phyloP scores from a whole-genome alignment of 2,329 filamentous ascomycete species.

The Sphaerulina vaccinii region DNA sequence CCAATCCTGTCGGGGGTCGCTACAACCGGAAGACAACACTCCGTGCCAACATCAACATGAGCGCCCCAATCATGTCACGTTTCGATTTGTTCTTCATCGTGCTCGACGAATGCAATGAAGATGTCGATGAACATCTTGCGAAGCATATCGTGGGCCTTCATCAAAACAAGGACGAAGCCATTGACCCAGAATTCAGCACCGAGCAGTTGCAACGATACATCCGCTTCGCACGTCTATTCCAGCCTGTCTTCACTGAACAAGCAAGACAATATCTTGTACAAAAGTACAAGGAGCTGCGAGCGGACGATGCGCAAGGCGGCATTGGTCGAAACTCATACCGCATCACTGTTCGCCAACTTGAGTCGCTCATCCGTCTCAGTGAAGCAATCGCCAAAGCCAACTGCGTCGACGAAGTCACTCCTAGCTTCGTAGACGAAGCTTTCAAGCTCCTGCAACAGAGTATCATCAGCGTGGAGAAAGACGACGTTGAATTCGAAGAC shows the following conservation, averaged over 20 bases:
- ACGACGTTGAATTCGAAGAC: constrained; percentile 92
- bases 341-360: constrained; percentile 93
- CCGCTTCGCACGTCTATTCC: constrained; percentile 91
- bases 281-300: constrained; percentile 92
- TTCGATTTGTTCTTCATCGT: constrained; percentile 99
- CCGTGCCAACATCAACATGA: constrained; percentile 96
- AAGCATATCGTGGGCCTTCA: constrained; percentile 94
- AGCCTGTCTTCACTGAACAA: constrained; percentile 85
- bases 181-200: constrained; percentile 90
- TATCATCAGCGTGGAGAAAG: constrained; percentile 97
- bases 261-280: constrained; percentile 82
- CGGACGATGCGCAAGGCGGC: constrained; percentile 90
- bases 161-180: constrained; percentile 85
- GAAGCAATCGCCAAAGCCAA: constrained; percentile 99
- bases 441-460: constrained; percentile 88
- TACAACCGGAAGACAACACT: constrained; percentile 96
- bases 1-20: constrained; percentile 92
- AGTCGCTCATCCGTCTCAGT: constrained; percentile 90
- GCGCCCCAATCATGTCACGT: constrained; percentile 97
- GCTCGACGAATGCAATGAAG: constrained; percentile 92
- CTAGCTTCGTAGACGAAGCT: constrained; percentile 84
- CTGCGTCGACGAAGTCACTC: constrained; percentile 84
- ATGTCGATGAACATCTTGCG: constrained; percentile 84
- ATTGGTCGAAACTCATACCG: constrained; percentile 93
- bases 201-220: constrained; percentile 97